A percentile compares a stretch with the other conserved stretches of the same genome.
Conservation (phyloP, 139 green algal genomes). For the Spirogloea muscicola region DNA sequence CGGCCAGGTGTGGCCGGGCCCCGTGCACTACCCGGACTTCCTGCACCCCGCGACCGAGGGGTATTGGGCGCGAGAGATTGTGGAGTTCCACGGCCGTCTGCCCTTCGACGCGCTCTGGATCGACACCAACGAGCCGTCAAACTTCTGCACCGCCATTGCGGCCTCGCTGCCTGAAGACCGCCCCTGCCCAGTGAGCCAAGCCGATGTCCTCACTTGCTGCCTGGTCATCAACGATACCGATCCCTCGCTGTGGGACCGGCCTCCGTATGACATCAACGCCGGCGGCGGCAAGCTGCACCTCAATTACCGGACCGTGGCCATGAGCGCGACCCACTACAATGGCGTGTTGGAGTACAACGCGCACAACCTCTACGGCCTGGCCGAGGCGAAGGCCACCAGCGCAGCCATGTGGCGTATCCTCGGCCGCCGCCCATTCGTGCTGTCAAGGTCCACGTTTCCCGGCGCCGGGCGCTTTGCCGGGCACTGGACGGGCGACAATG, state of each 20-base stretch:
- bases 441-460: slow-evolving; percentile 52
- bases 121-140: slow-evolving; percentile 77
- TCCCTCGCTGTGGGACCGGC: slow-evolving; percentile 42
- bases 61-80: slow-evolving; percentile 18
- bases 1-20: slow-evolving; percentile 71
- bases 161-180: no score
- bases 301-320: slow-evolving; percentile 44
- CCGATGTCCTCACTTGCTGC: slow-evolving; percentile 9
- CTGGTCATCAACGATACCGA: background rate
- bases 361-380: slow-evolving; percentile 57
- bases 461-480: slow-evolving; percentile 56
- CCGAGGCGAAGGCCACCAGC: slow-evolving; percentile 5
- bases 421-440: slow-evolving; percentile 55
- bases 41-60: slow-evolving; percentile 21
- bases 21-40: slow-evolving; percentile 71
- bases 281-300: slow-evolving; percentile 8
- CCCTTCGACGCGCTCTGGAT: slow-evolving; percentile 71
- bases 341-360: slow-evolving; percentile 55
- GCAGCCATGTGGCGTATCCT: background rate
- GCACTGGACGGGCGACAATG: slow-evolving; percentile 71
- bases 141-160: slow-evolving; percentile 69
- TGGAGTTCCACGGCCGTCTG: slow-evolving; percentile 29
- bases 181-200: no score
- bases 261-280: slow-evolving; percentile 61
- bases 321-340: slow-evolving; percentile 39